phyloP scores from a whole-genome alignment of 495 filamentous ascomycete genomes.

The Penicillium lagena region DNA sequence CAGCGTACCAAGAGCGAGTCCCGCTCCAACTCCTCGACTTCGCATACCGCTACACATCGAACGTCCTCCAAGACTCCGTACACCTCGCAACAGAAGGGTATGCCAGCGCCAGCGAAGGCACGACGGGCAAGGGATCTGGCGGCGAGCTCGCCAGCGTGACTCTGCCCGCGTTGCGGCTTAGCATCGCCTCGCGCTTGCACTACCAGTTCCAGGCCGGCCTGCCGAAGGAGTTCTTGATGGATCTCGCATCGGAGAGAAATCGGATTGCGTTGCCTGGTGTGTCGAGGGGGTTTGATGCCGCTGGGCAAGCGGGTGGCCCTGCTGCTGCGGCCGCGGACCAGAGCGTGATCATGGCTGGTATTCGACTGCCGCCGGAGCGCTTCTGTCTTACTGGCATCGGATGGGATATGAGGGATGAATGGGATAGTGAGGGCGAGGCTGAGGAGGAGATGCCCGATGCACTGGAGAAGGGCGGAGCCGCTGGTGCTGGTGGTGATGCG shows the following conservation, averaged over 20 bases:
- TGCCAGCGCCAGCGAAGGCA: constrained; percentile 25
- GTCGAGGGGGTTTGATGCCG: constrained; percentile 55
- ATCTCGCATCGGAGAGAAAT: constrained; percentile 79
- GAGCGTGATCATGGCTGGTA: constrained; percentile 51
- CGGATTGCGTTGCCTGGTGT: constrained; percentile 71
- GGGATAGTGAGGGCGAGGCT: constrained; percentile 59
- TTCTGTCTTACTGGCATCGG: constrained; percentile 81
- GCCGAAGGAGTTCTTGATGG: constrained; percentile 81
- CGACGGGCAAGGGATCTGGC: constrained; percentile 9
- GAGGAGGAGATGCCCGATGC: constrained; percentile 38
- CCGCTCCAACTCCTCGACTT: constrained; percentile 94
- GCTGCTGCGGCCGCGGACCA: constrained; percentile 17
- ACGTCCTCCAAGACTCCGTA: constrained; percentile 43
- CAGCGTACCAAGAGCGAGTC: constrained; percentile 87
- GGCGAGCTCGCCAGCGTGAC: constrained; percentile 42
- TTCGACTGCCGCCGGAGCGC: constrained; percentile 80
- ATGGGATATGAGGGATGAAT: constrained; percentile 79
- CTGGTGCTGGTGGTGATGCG: constrained; percentile 14
- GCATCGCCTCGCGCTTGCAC: constrained; percentile 55
- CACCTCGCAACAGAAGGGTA: constrained; percentile 50
- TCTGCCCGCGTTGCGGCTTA: constrained; percentile 53
- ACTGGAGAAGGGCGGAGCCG: constrained; percentile 9
- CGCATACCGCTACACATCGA: constrained; percentile 74
- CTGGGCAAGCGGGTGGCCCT: constrained; percentile 9
- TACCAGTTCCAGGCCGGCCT: constrained; percentile 60